Percentiles rank a stretch among this genome's conserved stretches.
Conservation (phyloP, 2,329 filamentous ascomycete species). For the Rosellinia necatrix region DNA sequence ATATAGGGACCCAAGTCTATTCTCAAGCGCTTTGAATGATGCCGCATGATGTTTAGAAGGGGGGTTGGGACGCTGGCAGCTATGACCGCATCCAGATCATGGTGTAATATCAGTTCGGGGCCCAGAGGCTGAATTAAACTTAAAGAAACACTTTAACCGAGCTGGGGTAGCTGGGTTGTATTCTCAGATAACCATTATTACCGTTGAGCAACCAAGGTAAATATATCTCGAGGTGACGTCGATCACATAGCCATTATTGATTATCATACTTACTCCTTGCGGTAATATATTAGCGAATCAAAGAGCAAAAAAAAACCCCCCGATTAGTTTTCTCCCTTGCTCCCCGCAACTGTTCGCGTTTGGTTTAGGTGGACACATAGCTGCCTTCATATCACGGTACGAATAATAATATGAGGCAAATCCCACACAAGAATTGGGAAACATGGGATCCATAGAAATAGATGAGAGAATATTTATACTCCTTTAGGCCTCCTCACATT, state of each 20-base stretch:
- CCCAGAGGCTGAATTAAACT: slow-evolving; percentile 16
- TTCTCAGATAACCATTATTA: neutral
- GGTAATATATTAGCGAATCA: too few species aligned
- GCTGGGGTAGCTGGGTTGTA: neutral
- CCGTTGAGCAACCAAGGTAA: neutral
- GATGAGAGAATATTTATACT: neutral
- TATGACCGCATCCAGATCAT: neutral
- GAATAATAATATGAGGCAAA: neutral
- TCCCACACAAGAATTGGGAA: neutral
- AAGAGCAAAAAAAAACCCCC: too few species aligned
- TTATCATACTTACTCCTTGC: neutral
- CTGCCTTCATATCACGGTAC: neutral
- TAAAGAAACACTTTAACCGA: slow-evolving; percentile 17
- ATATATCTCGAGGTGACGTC: neutral
- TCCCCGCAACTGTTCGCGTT: neutral
- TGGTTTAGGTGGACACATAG: neutral
- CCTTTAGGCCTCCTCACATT: neutral
- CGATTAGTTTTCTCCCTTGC: too few species aligned
- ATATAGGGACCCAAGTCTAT: neutral
- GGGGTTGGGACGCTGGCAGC: neutral
- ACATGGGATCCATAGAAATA: neutral
- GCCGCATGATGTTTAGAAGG: neutral
- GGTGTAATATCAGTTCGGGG: neutral
- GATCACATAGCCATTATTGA: neutral
- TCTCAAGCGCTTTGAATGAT: neutral